These are phyloP conservation scores for Paracoccidioides brasiliensis DNA, from an alignment of 2,329 filamentous ascomycete genomes.

Conservation along the genomic window DNA sequence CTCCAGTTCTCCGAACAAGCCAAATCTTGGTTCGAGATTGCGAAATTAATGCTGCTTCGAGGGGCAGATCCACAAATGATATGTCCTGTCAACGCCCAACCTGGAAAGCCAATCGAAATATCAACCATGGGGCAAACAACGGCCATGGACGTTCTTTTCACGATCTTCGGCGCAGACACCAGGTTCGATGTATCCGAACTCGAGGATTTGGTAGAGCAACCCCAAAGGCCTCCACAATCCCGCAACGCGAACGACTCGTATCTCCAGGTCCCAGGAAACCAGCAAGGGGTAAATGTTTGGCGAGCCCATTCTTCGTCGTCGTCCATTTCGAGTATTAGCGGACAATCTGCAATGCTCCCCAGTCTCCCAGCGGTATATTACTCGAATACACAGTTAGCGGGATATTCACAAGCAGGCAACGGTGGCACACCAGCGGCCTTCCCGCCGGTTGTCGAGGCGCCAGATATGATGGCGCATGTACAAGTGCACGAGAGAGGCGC, in stretches of 20 bases:
- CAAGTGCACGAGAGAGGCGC: neutral
- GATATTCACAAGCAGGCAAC: neutral
- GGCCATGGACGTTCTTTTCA: neutral
- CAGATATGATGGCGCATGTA: neutral
- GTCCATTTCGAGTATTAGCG: neutral
- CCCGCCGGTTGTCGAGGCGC: neutral
- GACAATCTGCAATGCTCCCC: neutral
- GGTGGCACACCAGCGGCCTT: neutral
- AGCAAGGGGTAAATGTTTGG: neutral
- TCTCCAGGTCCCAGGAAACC: neutral
- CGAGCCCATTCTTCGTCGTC: neutral
- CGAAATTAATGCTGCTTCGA: neutral
- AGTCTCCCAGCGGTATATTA: neutral
- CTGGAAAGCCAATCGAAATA: neutral
- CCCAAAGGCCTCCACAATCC: neutral
- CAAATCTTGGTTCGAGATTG: neutral
- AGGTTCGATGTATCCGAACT: neutral
- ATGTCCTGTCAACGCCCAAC: neutral
- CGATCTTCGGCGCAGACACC: neutral
- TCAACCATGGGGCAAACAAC: neutral
- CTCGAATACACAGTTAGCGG: neutral
- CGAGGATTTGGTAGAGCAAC: neutral
- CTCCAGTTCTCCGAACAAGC: neutral
- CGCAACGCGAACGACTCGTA: neutral
- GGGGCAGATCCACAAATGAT: neutral